Evolutionary conservation across 2,329 filamentous ascomycete species (phyloP).

Genomic region (Sordariomycetes sp.): DNA sequence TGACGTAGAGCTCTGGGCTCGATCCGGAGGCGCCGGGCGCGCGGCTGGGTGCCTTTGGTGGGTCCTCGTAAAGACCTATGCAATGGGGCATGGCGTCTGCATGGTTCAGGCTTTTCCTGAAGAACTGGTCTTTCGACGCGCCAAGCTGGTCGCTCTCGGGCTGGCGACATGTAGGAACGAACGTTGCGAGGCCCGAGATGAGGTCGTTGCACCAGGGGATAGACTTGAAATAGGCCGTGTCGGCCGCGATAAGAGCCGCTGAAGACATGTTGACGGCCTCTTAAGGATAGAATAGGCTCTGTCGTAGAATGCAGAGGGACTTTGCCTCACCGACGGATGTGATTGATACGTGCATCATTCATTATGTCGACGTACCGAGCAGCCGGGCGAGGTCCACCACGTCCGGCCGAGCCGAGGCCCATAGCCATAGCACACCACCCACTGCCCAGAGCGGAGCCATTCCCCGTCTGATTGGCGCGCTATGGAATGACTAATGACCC

Average conservation of each 20-base stretch:
- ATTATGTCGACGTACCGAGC: too few species aligned
- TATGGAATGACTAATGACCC: too few species aligned
- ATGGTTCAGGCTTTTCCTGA: conserved; percentile 7
- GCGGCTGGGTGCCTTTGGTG: neutral
- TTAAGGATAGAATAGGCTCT: too few species aligned
- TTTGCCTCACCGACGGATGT: too few species aligned
- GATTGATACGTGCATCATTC: too few species aligned
- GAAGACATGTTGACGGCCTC: too few species aligned
- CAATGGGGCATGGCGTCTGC: conserved; percentile 11
- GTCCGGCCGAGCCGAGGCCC: too few species aligned
- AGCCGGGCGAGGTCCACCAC: too few species aligned
- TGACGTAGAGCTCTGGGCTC: conserved; percentile 6
- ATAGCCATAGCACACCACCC: too few species aligned
- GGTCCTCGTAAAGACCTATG: conserved; percentile 12
- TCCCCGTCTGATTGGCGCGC: too few species aligned
- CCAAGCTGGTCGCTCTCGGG: neutral
- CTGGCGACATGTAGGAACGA: conserved; percentile 2
- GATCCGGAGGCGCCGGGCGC: neutral
- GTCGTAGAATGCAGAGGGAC: too few species aligned
- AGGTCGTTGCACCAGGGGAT: conserved; percentile 7
- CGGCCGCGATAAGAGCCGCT: neutral
- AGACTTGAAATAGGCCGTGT: conserved; percentile 4
- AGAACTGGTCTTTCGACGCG: conserved; percentile 8
- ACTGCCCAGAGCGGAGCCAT: too few species aligned
- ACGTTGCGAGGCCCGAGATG: neutral